A percentile compares a stretch with the other conserved stretches of the same genome.
phyloP scores from a whole-genome alignment of 345 rosid species.

The Lepidium sativum region DNA sequence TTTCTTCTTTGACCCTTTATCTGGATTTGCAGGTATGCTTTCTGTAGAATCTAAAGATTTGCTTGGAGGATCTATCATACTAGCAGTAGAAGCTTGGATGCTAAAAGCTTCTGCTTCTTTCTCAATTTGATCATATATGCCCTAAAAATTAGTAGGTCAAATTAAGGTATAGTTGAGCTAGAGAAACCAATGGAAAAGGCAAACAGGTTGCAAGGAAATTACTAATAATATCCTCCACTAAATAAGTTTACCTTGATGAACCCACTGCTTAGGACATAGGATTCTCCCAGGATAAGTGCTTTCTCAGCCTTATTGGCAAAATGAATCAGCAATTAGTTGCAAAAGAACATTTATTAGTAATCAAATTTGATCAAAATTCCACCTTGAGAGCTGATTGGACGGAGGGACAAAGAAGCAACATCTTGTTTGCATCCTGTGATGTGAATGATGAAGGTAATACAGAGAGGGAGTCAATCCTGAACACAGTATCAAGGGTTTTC shows the following conservation, averaged over 20 bases:
- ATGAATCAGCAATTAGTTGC: background rate
- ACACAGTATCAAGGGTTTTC: slow-evolving; percentile 24
- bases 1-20: slow-evolving; percentile 77
- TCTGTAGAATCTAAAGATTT: slow-evolving; percentile 43
- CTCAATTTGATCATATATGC: slow-evolving; percentile 59
- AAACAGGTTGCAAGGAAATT: background rate
- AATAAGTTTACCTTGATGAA: slow-evolving; percentile 65
- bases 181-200: slow-evolving; percentile 3
- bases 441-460: slow-evolving; percentile 65
- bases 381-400: slow-evolving; percentile 78
- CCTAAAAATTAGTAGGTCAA: slow-evolving; percentile 39
- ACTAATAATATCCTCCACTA: background rate
- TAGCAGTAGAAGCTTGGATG: slow-evolving; percentile 41
- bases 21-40: slow-evolving; percentile 34
- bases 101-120: slow-evolving; percentile 63
- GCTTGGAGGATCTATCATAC: slow-evolving; percentile 29
- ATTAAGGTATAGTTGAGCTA: slow-evolving; percentile 16
- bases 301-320: slow-evolving; percentile 51
- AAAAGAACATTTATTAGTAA: background rate
- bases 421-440: slow-evolving; percentile 66
- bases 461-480: slow-evolving; percentile 91
- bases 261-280: slow-evolving; percentile 62
- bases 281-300: slow-evolving; percentile 62
- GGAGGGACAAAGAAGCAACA: slow-evolving; percentile 66
- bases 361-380: slow-evolving; percentile 12